Percentiles rank a stretch among this genome's conserved stretches.
These are phyloP conservation scores for Barnettozyma salicaria DNA, from an alignment of 805 yeast species.

Conservation along the genomic window DNA sequence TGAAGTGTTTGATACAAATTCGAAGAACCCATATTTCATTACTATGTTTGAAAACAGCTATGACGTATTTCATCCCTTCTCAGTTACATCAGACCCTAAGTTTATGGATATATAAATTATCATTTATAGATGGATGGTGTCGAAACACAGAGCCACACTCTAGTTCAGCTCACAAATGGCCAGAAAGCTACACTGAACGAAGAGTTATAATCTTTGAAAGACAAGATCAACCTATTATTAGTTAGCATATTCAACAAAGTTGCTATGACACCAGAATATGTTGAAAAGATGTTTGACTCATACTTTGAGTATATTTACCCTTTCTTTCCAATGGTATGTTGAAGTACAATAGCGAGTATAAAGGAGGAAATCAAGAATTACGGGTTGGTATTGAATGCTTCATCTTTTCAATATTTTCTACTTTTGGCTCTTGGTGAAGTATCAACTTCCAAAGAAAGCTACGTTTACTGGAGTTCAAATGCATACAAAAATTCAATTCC, in stretches of 20 bases:
- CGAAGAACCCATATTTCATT: constrained; percentile 5
- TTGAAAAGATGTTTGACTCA: constrained; percentile 3
- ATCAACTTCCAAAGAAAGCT: constrained; percentile 1
- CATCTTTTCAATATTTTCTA: constrained; percentile 4
- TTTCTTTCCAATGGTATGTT: constrained; percentile 6
- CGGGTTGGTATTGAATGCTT: not conserved
- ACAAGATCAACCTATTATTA: not conserved
- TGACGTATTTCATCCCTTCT: constrained; percentile 1
- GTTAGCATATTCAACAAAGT: not conserved
- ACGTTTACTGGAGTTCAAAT: constrained; percentile 6
- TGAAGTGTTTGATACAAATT: constrained; percentile 4
- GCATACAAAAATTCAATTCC: constrained; percentile 1
- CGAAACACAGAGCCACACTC: not conserved
- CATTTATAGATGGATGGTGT: no score
- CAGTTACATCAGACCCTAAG: not conserved
- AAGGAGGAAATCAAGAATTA: not conserved
- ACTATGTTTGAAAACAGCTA: not conserved
- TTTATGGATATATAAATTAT: constrained; percentile 5
- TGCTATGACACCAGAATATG: not conserved
- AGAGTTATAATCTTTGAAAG: not conserved
- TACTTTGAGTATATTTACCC: constrained; percentile 7
- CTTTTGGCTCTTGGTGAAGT: constrained; percentile 7
- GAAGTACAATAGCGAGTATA: constrained; percentile 1
- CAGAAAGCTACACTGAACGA: constrained; percentile 2
- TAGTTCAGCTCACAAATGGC: not conserved